Conservation (phyloP, 352 stramenopile species). For the Phytopythium delawarense region DNA sequence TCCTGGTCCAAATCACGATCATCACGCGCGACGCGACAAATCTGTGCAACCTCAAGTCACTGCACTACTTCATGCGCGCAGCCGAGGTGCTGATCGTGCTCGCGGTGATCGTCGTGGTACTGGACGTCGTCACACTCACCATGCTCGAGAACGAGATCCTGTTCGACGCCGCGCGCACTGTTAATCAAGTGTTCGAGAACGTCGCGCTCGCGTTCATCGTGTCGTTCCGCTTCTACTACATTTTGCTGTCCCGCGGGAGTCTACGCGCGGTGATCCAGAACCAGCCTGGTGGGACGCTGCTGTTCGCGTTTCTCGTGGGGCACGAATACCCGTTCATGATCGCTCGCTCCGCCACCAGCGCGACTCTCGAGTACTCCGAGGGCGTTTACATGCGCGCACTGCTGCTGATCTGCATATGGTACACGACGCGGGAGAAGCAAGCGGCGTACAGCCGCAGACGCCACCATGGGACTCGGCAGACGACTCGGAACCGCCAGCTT, state of each 20-base stretch:
- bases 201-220: constrained; percentile 21
- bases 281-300: constrained; percentile 16
- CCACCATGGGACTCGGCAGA: constrained; percentile 4
- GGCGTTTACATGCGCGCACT: constrained; percentile 16
- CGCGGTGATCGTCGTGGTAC: constrained; percentile 1
- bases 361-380: constrained; percentile 6
- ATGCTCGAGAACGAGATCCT: neutral
- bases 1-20: constrained; percentile 27
- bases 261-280: constrained; percentile 11
- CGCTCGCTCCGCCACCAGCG: neutral
- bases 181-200: constrained; percentile 16
- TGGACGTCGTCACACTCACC: constrained; percentile 7
- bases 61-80: constrained; percentile 16
- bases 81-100: constrained; percentile 14
- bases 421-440: constrained; percentile 14
- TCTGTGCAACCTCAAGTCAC: constrained; percentile 16
- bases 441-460: constrained; percentile 4
- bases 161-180: neutral
- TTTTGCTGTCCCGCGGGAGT: constrained; percentile 14
- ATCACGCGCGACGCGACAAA: constrained; percentile 26
- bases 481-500: constrained; percentile 9
- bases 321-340: constrained; percentile 29
- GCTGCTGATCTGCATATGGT: constrained; percentile 16
- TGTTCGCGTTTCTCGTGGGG: constrained; percentile 23
- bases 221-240: constrained; percentile 26